Conservation (phyloP, 1,284 basidiomycete species). For the Schizophyllum amplum region DNA sequence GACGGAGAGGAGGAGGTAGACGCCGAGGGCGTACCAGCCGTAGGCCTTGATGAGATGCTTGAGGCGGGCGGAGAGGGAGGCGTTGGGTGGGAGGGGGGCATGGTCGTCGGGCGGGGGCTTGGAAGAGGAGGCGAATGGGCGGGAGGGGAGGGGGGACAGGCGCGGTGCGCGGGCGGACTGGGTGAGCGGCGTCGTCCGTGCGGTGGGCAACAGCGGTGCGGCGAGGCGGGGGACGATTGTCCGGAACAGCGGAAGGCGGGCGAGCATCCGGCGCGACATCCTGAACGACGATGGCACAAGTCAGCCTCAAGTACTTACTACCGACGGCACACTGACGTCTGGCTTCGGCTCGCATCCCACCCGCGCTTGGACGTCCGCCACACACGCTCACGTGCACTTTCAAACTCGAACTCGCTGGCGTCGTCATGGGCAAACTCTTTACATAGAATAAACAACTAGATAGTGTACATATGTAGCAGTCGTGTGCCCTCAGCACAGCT, state of each 20-base stretch:
- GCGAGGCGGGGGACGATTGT: neutral
- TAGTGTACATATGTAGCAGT: neutral
- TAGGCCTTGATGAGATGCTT: constrained; percentile 87
- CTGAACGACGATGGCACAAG: too few species aligned
- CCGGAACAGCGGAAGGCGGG: neutral
- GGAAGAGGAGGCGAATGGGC: neutral
- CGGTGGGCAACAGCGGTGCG: neutral
- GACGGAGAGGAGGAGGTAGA: constrained; percentile 67
- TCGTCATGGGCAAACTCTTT: too few species aligned
- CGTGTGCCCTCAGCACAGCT: constrained; percentile 25
- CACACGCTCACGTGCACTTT: neutral
- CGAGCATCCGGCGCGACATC: neutral
- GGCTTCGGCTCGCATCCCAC: neutral
- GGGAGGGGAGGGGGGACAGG: neutral
- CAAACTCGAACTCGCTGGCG: neutral
- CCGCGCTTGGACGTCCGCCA: neutral
- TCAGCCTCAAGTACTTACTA: too few species aligned
- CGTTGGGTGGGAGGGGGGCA: neutral
- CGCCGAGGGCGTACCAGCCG: constrained; percentile 87
- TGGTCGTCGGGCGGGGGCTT: neutral
- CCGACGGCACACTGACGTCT: neutral
- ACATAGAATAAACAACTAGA: too few species aligned
- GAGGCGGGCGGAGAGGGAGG: constrained; percentile 33
- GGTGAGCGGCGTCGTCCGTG: neutral
- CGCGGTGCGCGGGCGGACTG: neutral